These are phyloP conservation scores for Scytalidium lignicola DNA, from an alignment of 2,329 filamentous ascomycete species.

Conservation along the genomic window DNA sequence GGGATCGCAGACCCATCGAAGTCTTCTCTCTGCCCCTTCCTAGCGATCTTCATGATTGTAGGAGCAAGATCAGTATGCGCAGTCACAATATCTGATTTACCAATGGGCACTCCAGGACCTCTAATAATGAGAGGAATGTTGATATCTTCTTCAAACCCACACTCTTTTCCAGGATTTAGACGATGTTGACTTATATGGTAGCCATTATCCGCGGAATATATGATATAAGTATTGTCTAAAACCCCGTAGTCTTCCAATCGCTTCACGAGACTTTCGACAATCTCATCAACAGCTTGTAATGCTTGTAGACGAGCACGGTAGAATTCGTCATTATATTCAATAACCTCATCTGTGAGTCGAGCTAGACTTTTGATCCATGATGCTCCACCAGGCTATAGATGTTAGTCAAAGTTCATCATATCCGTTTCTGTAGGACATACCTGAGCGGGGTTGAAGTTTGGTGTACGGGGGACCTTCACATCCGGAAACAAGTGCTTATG, in stretches of 20 bases:
- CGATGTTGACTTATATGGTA: constrained; percentile 49
- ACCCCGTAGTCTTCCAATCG: constrained; percentile 34
- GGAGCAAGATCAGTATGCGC: constrained; percentile 49
- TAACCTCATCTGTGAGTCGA: constrained; percentile 33
- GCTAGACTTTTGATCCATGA: constrained; percentile 41
- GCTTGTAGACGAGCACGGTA: constrained; percentile 46
- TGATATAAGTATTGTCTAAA: constrained; percentile 47
- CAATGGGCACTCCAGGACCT: constrained; percentile 48
- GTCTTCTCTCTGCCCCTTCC: constrained; percentile 32
- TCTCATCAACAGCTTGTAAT: constrained; percentile 50
- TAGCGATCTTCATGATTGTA: constrained; percentile 38
- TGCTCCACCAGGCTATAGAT: constrained; percentile 35
- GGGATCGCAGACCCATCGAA: constrained; percentile 43
- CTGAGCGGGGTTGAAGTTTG: constrained; percentile 61
- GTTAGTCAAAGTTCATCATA: background rate
- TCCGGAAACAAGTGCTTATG: constrained; percentile 59
- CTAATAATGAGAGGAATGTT: constrained; percentile 51
- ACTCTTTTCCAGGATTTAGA: constrained; percentile 44
- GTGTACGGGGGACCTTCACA: constrained; percentile 53
- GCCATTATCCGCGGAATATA: constrained; percentile 54
- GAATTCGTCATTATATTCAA: constrained; percentile 45
- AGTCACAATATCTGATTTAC: constrained; percentile 39
- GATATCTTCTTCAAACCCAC: constrained; percentile 46
- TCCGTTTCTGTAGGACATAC: constrained; percentile 28
- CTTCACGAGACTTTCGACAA: constrained; percentile 42